Base-by-base conservation (phyloP, 2,329 filamentous ascomycete genomes). In the Emergomyces pasteurianus region DNA sequence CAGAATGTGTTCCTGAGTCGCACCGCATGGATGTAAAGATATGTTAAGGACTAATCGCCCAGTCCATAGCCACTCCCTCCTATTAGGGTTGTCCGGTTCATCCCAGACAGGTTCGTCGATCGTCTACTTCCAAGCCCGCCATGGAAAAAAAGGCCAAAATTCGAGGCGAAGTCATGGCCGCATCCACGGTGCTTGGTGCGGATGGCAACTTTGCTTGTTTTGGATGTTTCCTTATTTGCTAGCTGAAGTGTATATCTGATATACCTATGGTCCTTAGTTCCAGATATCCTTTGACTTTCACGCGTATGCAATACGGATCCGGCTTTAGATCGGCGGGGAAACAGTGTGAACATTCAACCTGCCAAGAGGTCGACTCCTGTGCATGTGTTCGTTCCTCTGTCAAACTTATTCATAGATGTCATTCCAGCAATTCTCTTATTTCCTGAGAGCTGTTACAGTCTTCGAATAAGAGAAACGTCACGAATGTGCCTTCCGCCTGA, bases 401-500 rank as follows among this genome's bases (percentile, higher is more conserved):
- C 36, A 38, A 12, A 38, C 36, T 38, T 10, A 16, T 38, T 16
- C 36, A 14, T 14, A 12, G 12, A 38, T 38, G 36, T 12, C 2
- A 38, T 38, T 9, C 36, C 12, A 16, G 10, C 2, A 1, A 38
- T 9, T 12, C 10, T 31, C 36, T 38, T 38, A 14, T 38, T 38
- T 1, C 10, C 36, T 38, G 36, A 38, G 36, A 38, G 36, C 9
- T 9, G 2, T 14, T 38, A 14, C 36, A 38, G 14, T 12, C 36
- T 1, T 9, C 4, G 36, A 38, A 14, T 16, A 38, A 38, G 12
- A 14, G 16, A 46, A 46, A 36, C 21, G 6, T 63, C 62, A 62
- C 59, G 59, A 60, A 36, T 21, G 36, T 26, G 52, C 59, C 18
- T 56, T 57, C 46, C 72, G 74, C 67, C 73, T 67, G 62, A 95